These are phyloP conservation scores for Dryas drummondii DNA, from an alignment of 306 rosid species.

Conservation along the genomic window DNA sequence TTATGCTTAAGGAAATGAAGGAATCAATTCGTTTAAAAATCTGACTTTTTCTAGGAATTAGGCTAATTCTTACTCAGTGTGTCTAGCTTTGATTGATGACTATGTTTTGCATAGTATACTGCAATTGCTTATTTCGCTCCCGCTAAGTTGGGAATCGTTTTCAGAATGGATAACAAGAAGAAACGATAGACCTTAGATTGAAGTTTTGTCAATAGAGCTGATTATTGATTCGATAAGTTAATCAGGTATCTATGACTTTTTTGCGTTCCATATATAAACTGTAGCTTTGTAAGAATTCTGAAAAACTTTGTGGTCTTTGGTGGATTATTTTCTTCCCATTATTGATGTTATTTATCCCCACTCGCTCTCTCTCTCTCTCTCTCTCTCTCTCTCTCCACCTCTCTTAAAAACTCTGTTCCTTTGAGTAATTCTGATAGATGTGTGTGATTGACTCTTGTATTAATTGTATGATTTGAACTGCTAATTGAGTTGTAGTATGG, in stretches of 20 bases:
- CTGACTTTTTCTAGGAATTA: background rate
- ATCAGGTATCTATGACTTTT: background rate
- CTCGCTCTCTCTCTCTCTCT: background rate
- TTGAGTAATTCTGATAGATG: background rate
- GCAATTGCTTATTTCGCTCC: background rate
- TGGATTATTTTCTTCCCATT: background rate
- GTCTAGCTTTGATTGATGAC: background rate
- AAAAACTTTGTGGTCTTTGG: background rate
- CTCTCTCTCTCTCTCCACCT: no score
- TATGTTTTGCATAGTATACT: background rate
- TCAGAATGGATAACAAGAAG: background rate
- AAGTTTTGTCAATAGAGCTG: background rate
- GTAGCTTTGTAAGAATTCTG: background rate
- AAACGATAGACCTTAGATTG: background rate
- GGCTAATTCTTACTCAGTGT: background rate
- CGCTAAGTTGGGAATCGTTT: constrained; percentile 3
- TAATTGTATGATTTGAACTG: background rate
- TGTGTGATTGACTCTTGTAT: background rate
- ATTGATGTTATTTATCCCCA: background rate
- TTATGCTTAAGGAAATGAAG: background rate
- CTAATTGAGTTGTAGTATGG: background rate
- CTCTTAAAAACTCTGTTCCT: background rate
- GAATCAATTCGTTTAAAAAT: background rate
- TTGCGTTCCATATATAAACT: background rate
- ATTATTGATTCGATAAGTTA: background rate